A percentile compares a stretch with the other conserved stretches of the same genome.
These are phyloP conservation scores for Botryotinia convoluta DNA, from an alignment of 2,329 filamentous ascomycete genomes.

Conservation along the genomic window DNA sequence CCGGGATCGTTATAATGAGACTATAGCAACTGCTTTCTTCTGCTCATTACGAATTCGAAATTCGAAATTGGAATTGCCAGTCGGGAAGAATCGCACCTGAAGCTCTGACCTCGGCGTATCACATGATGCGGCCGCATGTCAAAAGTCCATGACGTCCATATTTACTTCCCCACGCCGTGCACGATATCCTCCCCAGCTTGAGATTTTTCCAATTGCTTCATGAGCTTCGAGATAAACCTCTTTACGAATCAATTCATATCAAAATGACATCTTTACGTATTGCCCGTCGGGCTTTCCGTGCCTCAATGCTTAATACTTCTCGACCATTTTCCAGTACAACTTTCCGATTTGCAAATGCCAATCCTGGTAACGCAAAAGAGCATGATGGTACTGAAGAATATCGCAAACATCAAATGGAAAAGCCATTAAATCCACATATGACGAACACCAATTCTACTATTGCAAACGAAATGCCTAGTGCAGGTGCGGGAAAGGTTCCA, in stretches of 20 bases:
- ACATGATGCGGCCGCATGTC: slow-evolving; percentile 8
- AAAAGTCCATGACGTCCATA: slow-evolving; percentile 12
- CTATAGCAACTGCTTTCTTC: not conserved
- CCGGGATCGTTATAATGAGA: not conserved
- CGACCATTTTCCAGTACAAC: slow-evolving; percentile 18
- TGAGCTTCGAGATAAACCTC: not conserved
- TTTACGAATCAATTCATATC: not conserved
- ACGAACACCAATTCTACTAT: slow-evolving; percentile 64
- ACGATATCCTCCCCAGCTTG: not conserved
- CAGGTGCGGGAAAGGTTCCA: slow-evolving; percentile 55
- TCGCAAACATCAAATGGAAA: slow-evolving; percentile 55
- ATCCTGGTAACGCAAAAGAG: slow-evolving; percentile 36
- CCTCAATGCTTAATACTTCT: slow-evolving; percentile 11
- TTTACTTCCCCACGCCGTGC: not conserved
- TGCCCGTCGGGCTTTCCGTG: slow-evolving; percentile 7
- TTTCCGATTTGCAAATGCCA: slow-evolving; percentile 16
- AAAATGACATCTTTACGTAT: slow-evolving; percentile 18
- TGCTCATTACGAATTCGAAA: not conserved
- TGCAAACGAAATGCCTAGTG: slow-evolving; percentile 58
- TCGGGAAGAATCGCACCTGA: not conserved
- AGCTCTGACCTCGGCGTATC: not conserved
- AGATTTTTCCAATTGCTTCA: not conserved
- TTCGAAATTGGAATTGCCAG: not conserved
- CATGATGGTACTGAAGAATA: slow-evolving; percentile 54
- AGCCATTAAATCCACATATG: slow-evolving; percentile 58